Base-by-base conservation (phyloP, 129 eudicot genomes). In the Mikania micrantha region DNA sequence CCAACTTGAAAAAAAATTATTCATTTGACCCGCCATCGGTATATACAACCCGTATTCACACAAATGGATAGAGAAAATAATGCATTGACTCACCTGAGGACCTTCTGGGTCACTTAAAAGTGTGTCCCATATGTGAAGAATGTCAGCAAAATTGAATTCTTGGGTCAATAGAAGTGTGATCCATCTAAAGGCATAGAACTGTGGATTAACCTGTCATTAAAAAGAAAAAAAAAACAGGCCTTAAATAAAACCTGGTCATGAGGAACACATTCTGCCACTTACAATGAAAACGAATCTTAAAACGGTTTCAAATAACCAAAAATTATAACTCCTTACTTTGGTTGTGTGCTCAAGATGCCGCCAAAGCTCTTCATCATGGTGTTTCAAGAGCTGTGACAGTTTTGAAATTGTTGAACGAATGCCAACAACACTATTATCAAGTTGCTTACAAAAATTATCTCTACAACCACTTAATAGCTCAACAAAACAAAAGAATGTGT, bases 321-420 rank as follows among this genome's bases (percentile, higher is more conserved):
- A 13, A n/a, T 3, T 34, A 16, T 9, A 27, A 40, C 9, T 32
- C 17, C 79, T 83, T 79, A 89, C 96, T 72, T 94, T 89, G 44
- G 93, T 86, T 22, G 99, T 89, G 65, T 84, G 78, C 81, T 94
- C 99, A 66, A 94, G 95, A 79, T 94, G 99, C 35, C 97, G 86
- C 99, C 99, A 94, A 4, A 94, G 88, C 77, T 94, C 99, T 79
- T 94, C 99, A 80, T 94, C 99, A 71, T 94, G 99, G 63, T 89
- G 97, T 72, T 84, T 94, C 49, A 94, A 60, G 58, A 94, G 86
- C 66, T 67, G 83, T 77, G 99, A 94, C 79, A 94, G 60, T 73
- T 79, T 89, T 50, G 93, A 68, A 77, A 94, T 89, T 48, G 99
- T 94, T 45, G 99, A 78, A 47, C 95, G 93, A 39, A 94, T 94